These are phyloP conservation scores for Fusarium multiceps DNA, from an alignment of 2,329 filamentous ascomycete genomes.

Conservation along the genomic window DNA sequence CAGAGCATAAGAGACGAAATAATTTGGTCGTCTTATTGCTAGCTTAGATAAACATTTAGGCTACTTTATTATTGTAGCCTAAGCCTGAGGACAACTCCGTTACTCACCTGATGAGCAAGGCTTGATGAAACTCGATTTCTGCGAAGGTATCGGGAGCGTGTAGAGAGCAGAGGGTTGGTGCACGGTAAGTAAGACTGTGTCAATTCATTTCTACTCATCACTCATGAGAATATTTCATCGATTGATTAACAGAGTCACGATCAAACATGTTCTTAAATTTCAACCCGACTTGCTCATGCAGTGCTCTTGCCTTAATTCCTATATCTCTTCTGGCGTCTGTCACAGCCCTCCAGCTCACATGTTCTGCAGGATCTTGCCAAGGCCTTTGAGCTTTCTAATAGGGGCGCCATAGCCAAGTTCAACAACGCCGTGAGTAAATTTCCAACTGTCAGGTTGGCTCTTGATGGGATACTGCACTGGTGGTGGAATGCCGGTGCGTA, in stretches of 20 bases:
- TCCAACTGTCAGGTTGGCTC: constrained; percentile 72
- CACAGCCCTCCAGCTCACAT: constrained; percentile 43
- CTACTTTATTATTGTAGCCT: neutral
- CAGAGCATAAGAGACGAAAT: neutral
- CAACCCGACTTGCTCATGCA: neutral
- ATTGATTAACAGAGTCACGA: neutral
- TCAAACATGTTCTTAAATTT: neutral
- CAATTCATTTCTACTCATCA: constrained; percentile 5
- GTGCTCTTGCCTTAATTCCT: neutral
- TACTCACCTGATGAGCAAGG: neutral
- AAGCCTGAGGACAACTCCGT: neutral
- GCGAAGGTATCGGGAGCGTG: neutral
- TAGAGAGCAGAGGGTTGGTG: neutral
- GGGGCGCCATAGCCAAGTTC: constrained; percentile 67
- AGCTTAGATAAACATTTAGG: neutral
- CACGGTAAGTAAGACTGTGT: neutral
- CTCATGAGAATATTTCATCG: neutral
- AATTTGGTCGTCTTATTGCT: neutral
- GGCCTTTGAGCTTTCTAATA: constrained; percentile 53
- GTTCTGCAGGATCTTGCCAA: constrained; percentile 58
- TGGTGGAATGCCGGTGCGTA: constrained; percentile 82
- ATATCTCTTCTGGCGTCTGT: neutral
- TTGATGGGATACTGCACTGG: constrained; percentile 84
- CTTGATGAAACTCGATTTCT: neutral
- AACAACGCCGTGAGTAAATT: constrained; percentile 70